Base-by-base conservation (phyloP, 31 red algal species). In the Endocladia muricata region DNA sequence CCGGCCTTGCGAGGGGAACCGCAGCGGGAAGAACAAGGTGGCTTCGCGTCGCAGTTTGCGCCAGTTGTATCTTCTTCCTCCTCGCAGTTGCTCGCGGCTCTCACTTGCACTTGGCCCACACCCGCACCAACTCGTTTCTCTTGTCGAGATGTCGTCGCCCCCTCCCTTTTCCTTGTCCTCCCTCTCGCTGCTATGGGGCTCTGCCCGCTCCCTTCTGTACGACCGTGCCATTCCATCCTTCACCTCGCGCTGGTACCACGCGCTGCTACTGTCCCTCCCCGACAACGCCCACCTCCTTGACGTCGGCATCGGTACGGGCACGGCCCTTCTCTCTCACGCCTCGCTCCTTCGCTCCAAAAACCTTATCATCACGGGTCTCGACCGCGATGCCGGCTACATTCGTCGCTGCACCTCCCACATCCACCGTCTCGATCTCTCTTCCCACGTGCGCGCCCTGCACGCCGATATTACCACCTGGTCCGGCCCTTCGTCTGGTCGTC, bases 281-380 rank as follows among this genome's bases (percentile, higher is more conserved):
- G 73, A 70, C 1, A 56, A 73, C 74, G 56, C 44, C 28, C 63
- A 68, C 26, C 22, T 93, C 55, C 77, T 88, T 19, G 76, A 74
- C 29, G 75, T 93, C 1, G 82, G 82, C 32, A 75, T 93, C 37
- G 90, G 90, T 36, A 93, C 90, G 1, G 90, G 79, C 5, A 39
- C 76, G n/a, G 81, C 75, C 4, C 26, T 93, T 17, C 39, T 86
- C 6, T 41, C 68, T 8, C 68, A 82, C 55, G 65, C 67, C 26
- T 29, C 36, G 22, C 31, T 83, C 1, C 2, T 93, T 17, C 76
- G 52, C 0, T 48, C 70, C 1, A 83, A 79, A 37, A 76, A 65
- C 51, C 61, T 93, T 3, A 59, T 68, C 35, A 69, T 93, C 17
- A 43, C 55, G 22, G 90, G 82, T 26, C 55, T 93, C 30, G 90